Evolutionary conservation across 2,329 filamentous ascomycete genomes (phyloP).

Genomic region (Fusarium sp.): DNA sequence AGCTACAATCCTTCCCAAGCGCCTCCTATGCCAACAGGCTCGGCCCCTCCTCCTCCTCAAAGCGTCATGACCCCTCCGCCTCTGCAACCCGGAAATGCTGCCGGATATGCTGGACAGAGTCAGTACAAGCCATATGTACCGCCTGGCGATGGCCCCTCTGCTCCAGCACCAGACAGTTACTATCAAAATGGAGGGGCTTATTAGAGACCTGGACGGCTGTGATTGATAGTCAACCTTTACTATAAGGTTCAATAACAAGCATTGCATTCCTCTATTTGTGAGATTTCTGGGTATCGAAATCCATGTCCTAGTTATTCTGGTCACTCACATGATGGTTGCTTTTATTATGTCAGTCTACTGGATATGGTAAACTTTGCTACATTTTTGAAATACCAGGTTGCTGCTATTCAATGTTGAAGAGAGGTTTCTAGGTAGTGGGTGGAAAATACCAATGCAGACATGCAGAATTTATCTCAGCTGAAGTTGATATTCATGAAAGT

Average conservation of each 20-base stretch:
- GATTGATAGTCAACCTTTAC: background rate
- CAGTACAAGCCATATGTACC: constrained; percentile 73
- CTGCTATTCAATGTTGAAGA: background rate
- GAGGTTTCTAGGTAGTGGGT: background rate
- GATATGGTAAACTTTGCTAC: background rate
- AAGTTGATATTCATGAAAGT: too few species aligned
- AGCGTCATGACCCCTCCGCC: constrained; percentile 55
- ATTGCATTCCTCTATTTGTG: background rate
- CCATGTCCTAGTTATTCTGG: background rate
- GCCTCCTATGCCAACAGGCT: constrained; percentile 56
- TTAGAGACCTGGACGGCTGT: constrained; percentile 19
- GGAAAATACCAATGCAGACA: background rate
- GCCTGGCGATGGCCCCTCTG: constrained; percentile 59
- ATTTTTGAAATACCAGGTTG: background rate
- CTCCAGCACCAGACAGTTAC: constrained; percentile 66
- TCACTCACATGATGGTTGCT: background rate
- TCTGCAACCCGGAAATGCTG: constrained; percentile 57
- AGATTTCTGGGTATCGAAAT: background rate
- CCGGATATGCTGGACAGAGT: constrained; percentile 55
- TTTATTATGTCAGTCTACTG: background rate
- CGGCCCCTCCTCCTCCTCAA: constrained; percentile 47
- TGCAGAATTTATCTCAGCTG: background rate
- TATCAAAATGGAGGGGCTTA: constrained; percentile 61
- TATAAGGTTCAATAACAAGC: constrained; percentile 22
- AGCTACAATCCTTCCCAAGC: constrained; percentile 55